Conservation (phyloP, 1,139 yeast species). For the Candida sojae region DNA sequence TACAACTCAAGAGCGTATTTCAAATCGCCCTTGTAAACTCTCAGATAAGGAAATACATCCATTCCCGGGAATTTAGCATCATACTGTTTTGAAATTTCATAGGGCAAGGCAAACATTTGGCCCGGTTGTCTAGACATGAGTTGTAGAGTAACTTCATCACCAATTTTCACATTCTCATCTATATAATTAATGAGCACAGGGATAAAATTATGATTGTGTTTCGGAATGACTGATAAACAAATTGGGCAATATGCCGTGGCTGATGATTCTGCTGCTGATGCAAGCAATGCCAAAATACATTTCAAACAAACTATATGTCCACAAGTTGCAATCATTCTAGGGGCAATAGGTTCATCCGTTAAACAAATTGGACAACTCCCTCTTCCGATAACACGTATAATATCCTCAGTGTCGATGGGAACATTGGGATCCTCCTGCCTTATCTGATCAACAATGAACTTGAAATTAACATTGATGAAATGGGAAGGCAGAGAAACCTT, state of each 20-base stretch:
- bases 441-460: constrained; percentile 69
- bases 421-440: constrained; percentile 72
- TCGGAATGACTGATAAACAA: constrained; percentile 68
- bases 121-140: constrained; percentile 72
- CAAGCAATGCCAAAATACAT: constrained; percentile 74
- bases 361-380: constrained; percentile 93
- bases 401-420: constrained; percentile 61
- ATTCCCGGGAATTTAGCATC: constrained; percentile 20
- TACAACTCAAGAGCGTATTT: constrained; percentile 54
- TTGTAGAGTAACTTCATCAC: constrained; percentile 60
- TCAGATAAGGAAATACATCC: constrained; percentile 35
- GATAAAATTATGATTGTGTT: constrained; percentile 48
- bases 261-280: constrained; percentile 48
- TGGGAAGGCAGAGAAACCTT: constrained; percentile 53
- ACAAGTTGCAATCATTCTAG: constrained; percentile 86
- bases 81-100: constrained; percentile 31
- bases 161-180: constrained; percentile 57
- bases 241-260: constrained; percentile 77
- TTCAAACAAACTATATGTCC: constrained; percentile 90
- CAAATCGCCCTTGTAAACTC: constrained; percentile 67
- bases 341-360: constrained; percentile 82
- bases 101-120: constrained; percentile 65
- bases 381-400: constrained; percentile 69
- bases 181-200: constrained; percentile 66
- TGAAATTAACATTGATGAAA: constrained; percentile 82